A percentile compares a stretch with the other conserved stretches of the same genome.
These are phyloP conservation scores for Wickerhamiella parazyma DNA, from an alignment of 805 yeast species.

Conservation along the genomic window DNA sequence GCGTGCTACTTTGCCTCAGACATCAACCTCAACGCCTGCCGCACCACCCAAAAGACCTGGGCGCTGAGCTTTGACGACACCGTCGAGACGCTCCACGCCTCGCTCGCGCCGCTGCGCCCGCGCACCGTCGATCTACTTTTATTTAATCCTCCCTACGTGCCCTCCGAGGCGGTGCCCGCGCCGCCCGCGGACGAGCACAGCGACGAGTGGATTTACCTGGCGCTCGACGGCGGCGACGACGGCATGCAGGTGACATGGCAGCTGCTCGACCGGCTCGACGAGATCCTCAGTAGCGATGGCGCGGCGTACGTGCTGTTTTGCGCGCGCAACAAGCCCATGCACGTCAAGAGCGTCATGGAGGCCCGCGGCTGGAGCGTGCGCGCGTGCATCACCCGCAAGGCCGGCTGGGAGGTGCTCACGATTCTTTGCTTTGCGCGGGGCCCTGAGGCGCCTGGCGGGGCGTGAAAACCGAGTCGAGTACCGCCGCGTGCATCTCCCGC, in stretches of 20 bases:
- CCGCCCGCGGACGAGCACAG: conserved; percentile 38
- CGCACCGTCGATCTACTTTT: conserved; percentile 53
- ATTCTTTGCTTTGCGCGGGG: conserved; percentile 44
- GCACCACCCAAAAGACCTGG: conserved; percentile 36
- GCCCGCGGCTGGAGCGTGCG: conserved; percentile 40
- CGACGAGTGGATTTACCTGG: conserved; percentile 71
- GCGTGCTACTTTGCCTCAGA: conserved; percentile 59
- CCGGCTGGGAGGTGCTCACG: conserved; percentile 90
- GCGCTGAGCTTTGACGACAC: conserved; percentile 29
- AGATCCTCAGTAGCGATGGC: conserved; percentile 44
- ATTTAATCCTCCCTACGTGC: conserved; percentile 96
- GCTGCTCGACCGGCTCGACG: conserved; percentile 42
- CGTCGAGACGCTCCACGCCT: conserved; percentile 45
- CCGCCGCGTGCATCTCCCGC: not conserved
- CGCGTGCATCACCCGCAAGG: conserved; percentile 53
- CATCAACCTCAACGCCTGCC: conserved; percentile 65
- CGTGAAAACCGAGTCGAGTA: not conserved
- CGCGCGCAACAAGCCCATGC: conserved; percentile 71
- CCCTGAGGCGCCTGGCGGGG: no score
- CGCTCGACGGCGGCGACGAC: conserved; percentile 74
- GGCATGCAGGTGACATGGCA: conserved; percentile 79
- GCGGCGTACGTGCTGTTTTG: conserved; percentile 82
- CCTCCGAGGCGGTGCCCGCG: conserved; percentile 60
- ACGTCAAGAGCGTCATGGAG: conserved; percentile 38
- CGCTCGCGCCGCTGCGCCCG: conserved; percentile 29